A percentile compares a stretch with the other conserved stretches of the same genome.
These are phyloP conservation scores for Plasmodium berghei DNA, from an alignment of 169 alveolate species.

Conservation along the genomic window DNA sequence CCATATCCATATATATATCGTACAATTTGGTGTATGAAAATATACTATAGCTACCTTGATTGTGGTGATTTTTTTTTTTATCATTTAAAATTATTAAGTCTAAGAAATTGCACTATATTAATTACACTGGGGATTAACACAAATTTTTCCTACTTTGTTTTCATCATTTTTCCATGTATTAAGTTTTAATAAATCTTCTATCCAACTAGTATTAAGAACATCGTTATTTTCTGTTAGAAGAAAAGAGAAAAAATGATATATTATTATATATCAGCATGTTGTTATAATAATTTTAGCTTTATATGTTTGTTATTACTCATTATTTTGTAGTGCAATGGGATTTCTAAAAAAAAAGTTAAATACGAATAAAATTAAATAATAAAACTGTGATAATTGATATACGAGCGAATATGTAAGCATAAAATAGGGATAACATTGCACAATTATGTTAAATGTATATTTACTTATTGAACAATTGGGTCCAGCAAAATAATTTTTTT, in stretches of 20 bases:
- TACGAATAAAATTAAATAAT: background rate
- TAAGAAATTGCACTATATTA: background rate
- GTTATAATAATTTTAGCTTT: background rate
- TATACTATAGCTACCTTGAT: too few species aligned
- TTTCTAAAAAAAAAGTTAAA: constrained; percentile 10
- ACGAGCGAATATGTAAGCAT: background rate
- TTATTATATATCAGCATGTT: background rate
- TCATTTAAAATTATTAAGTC: too few species aligned
- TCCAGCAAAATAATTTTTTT: constrained; percentile 56
- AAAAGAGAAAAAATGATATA: background rate
- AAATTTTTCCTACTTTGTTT: constrained; percentile 50
- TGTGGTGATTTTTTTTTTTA: too few species aligned
- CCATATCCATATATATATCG: too few species aligned
- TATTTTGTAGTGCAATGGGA: constrained; percentile 57
- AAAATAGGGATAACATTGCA: background rate
- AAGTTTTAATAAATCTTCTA: constrained; percentile 52
- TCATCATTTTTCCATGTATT: constrained; percentile 73
- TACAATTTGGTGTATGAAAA: too few species aligned
- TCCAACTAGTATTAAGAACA: constrained; percentile 61
- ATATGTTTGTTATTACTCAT: constrained; percentile 21
- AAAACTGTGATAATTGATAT: constrained; percentile 3
- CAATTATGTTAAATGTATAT: background rate
- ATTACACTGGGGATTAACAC: constrained; percentile 57
- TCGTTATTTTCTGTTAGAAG: constrained; percentile 51
- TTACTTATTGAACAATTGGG: constrained; percentile 75